These are phyloP conservation scores for Lachnellula occidentalis DNA, from an alignment of 2,329 filamentous ascomycete genomes.

Conservation along the genomic window DNA sequence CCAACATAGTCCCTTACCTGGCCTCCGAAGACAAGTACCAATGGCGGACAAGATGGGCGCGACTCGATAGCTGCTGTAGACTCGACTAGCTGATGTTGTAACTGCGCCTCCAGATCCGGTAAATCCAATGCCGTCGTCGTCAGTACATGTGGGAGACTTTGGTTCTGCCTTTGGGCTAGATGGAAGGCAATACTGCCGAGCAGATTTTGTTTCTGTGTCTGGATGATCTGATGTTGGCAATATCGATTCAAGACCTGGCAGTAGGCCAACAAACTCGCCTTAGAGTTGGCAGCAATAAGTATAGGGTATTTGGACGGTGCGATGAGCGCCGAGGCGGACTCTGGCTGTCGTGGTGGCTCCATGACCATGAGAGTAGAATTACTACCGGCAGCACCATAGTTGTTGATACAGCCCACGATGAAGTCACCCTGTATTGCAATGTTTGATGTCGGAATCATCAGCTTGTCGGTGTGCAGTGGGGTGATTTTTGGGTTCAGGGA, in stretches of 20 bases:
- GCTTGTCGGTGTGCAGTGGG: constrained; percentile 10
- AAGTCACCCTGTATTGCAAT: constrained; percentile 22
- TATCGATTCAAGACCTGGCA: neutral
- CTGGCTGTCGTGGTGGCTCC: constrained; percentile 1
- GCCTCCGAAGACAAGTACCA: constrained; percentile 36
- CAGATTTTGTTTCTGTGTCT: neutral
- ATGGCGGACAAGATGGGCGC: neutral
- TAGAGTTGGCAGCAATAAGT: neutral
- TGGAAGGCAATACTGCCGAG: neutral
- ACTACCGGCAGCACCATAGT: constrained; percentile 23
- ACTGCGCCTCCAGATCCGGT: neutral
- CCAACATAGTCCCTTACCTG: constrained; percentile 32
- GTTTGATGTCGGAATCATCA: constrained; percentile 20
- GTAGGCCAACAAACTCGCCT: neutral
- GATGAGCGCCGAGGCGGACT: neutral
- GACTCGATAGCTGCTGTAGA: neutral
- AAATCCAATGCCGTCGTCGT: neutral
- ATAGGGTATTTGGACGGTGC: neutral
- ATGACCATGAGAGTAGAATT: constrained; percentile 33
- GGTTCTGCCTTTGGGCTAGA: neutral
- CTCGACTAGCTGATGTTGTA: neutral
- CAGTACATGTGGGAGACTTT: neutral
- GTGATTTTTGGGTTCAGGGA: constrained; percentile 35
- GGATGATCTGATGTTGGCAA: neutral
- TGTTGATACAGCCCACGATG: constrained; percentile 26